Base-by-base conservation (phyloP, 2,329 filamentous ascomycete genomes). In the Mollisia scopiformis region DNA sequence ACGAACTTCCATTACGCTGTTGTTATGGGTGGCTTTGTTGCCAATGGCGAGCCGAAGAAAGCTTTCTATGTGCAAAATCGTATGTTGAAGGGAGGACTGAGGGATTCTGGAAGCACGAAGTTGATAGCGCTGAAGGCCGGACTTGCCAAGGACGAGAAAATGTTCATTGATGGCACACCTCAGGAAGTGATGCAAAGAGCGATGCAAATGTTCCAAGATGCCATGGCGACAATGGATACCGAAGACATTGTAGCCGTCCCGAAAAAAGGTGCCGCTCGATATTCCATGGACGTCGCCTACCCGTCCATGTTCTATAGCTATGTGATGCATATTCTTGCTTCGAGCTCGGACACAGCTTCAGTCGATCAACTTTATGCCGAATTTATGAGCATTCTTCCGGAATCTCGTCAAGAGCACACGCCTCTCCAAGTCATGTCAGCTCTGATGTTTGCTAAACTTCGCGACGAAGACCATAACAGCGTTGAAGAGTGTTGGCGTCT, bases 401-500 rank as follows among this genome's bases (percentile, higher is more conserved):
- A 75, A 19, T 68, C 72, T 33, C 66, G 74, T 46, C 62, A 63
- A 47, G 59, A 71, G 14, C 71, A 76, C 1, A 75, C 84, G 16
- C 84, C 88, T 0, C 75, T 86, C 2, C 73, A 77, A 16, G 75
- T 93, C 57, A 75, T 91, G 23, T 80, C 81, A 53, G 82, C 88
- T 8, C 75, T 94, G 60, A 93, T 97, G 89, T 77, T 82, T 23
- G 81, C 86, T 0, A 83, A 90, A 69, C 77, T 86, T 46, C 77
- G 80, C 55, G 82, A 87, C 19, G 75, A 79, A 39, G 80, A 87
- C 23, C 83, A 86, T 66, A 77, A 82, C 5, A 80, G 84, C 55
- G 86, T 94, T 21, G 82, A 85, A 63, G 75, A 82, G 49, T 87
- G 85, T 54, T 97, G 92, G 92, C 67, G 82, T 1, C 73, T 88